phyloP scores from a whole-genome alignment of 345 rosid genomes.

The Balakata baccata region DNA sequence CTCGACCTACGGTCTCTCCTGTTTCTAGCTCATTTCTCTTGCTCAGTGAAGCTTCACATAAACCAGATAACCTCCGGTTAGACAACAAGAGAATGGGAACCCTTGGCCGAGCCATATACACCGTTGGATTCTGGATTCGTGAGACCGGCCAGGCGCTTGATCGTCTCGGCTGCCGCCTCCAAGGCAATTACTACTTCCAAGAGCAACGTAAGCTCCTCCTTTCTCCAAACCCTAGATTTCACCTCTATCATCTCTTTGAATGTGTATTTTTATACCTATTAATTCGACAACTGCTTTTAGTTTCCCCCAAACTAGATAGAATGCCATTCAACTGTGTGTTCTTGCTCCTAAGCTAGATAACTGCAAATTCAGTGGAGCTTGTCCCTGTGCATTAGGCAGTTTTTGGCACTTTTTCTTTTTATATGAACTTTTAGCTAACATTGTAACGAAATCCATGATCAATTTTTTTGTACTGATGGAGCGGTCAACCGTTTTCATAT shows the following conservation, averaged over 20 bases:
- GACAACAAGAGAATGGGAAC: slow-evolving; percentile 58
- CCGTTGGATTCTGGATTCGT: slow-evolving; percentile 96
- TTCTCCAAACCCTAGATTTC: slow-evolving; percentile 6
- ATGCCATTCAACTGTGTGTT: background rate
- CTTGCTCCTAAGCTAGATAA: no score
- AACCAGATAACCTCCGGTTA: background rate
- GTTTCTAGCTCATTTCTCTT: background rate
- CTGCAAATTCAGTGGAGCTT: background rate
- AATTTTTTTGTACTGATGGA: no score
- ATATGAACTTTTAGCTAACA: no score
- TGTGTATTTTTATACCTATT: background rate
- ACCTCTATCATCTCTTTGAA: background rate
- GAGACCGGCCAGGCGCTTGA: slow-evolving; percentile 94
- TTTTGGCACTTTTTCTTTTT: no score
- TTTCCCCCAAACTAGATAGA: background rate
- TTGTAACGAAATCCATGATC: no score
- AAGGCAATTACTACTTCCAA: slow-evolving; percentile 72
- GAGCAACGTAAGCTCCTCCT: slow-evolving; percentile 59
- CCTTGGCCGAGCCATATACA: slow-evolving; percentile 76
- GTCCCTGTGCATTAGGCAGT: background rate
- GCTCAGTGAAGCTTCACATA: no score
- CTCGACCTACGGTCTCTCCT: background rate
- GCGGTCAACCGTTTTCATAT: no score
- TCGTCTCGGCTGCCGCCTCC: slow-evolving; percentile 92
- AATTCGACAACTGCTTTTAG: no score